Evolutionary conservation across 1,139 yeast genomes (phyloP).

Genomic region (Debaryomycetaceae sp.): DNA sequence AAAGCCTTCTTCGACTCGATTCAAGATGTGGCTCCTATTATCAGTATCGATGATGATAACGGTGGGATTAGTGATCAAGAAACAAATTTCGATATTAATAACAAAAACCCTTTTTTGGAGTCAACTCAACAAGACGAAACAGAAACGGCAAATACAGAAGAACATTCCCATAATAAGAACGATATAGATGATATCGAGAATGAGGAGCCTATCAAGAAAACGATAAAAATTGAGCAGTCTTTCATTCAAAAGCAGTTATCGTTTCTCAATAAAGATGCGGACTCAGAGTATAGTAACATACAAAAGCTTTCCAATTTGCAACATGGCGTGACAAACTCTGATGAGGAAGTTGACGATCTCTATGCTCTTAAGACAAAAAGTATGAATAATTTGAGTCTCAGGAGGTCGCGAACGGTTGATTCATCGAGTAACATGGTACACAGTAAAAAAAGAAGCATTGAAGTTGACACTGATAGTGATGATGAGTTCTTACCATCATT

Average conservation of each 20-base stretch:
- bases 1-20: conserved; percentile 74
- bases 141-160: too few species aligned
- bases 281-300: conserved; percentile 28
- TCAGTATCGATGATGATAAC: conserved; percentile 25
- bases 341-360: conserved; percentile 43
- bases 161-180: conserved; percentile 2
- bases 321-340: conserved; percentile 32
- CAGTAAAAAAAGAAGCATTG: conserved; percentile 11
- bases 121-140: background rate
- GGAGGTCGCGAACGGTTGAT: conserved; percentile 17
- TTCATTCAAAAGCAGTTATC: conserved; percentile 65
- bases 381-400: conserved; percentile 29
- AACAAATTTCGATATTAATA: conserved; percentile 9
- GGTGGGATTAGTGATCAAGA: conserved; percentile 18
- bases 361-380: conserved; percentile 47
- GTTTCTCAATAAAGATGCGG: conserved; percentile 45
- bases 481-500: conserved; percentile 36
- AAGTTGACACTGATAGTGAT: conserved; percentile 23
- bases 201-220: conserved; percentile 16
- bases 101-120: conserved; percentile 5
- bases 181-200: conserved; percentile 11
- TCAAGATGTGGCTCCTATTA: conserved; percentile 39
- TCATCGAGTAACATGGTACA: conserved; percentile 10
- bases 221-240: conserved; percentile 42
- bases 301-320: conserved; percentile 33